Conservation (phyloP, 2,329 filamentous ascomycete genomes). For the Aspergillus fischeri region DNA sequence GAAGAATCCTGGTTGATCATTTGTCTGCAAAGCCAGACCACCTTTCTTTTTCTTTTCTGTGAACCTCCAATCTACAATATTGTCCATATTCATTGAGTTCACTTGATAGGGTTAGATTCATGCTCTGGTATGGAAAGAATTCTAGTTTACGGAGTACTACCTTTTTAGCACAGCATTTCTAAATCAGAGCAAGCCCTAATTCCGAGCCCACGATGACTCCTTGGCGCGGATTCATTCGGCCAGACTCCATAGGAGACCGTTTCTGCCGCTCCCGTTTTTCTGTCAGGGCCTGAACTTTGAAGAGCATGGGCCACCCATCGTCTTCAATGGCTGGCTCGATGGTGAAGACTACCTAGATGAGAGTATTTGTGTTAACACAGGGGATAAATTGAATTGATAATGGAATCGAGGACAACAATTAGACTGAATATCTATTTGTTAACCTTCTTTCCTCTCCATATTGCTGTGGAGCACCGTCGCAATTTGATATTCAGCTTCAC, state of each 20-base stretch:
- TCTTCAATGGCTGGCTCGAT: neutral
- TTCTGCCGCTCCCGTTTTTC: constrained; percentile 23
- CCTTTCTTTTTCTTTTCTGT: neutral
- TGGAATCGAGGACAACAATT: too few species aligned
- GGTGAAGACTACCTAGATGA: too few species aligned
- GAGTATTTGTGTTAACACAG: neutral
- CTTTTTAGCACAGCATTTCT: neutral
- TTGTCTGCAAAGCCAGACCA: too few species aligned
- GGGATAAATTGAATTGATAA: neutral
- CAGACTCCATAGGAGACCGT: constrained; percentile 16
- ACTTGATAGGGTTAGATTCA: neutral
- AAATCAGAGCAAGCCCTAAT: neutral
- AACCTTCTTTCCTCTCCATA: neutral
- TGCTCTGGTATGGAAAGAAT: neutral
- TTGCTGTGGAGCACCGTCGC: neutral
- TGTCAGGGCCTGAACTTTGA: constrained; percentile 23
- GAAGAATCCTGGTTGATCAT: neutral
- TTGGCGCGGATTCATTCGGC: constrained; percentile 1
- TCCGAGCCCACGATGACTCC: constrained; percentile 1
- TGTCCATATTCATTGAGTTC: too few species aligned
- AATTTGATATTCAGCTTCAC: neutral
- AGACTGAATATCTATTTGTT: too few species aligned
- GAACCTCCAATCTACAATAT: neutral
- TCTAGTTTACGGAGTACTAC: too few species aligned
- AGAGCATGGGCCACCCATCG: constrained; percentile 18